Percentiles rank a stretch among this genome's conserved stretches.
Evolutionary conservation across 441 rosid species (phyloP).

Genomic region (Erysimum cheiri): DNA sequence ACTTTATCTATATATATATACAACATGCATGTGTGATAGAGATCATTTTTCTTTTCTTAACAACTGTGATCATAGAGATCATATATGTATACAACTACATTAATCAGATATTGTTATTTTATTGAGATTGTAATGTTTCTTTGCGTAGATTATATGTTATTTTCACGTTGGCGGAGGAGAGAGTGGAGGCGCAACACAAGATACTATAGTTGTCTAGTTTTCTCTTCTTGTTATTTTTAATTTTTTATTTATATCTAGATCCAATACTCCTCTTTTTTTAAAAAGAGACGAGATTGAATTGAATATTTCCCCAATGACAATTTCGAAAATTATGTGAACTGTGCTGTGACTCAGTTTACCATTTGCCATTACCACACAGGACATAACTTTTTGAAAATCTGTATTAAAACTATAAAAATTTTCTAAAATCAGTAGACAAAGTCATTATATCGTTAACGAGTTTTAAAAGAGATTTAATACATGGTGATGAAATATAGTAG

Average conservation of each 20-base stretch:
- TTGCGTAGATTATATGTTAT: conserved; percentile 17
- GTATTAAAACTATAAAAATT: too few relatives aligned
- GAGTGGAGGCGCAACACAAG: conserved; percentile 30
- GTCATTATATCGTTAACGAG: too few relatives aligned
- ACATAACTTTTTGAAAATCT: too few relatives aligned
- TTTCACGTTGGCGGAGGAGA: conserved; percentile 24
- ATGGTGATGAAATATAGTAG: too few relatives aligned
- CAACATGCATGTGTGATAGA: not conserved
- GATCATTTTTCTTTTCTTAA: not conserved
- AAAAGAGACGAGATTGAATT: not conserved
- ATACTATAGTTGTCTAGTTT: conserved; percentile 6
- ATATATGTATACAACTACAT: not conserved
- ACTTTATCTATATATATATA: conserved; percentile 8
- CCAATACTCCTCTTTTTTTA: not conserved
- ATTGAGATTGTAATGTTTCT: conserved; percentile 12
- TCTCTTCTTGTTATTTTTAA: not conserved
- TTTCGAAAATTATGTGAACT: not conserved
- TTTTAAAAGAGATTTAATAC: too few relatives aligned
- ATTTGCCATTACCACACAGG: too few relatives aligned
- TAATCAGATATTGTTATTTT: conserved; percentile 8
- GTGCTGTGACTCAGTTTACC: too few relatives aligned
- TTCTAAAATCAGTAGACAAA: too few relatives aligned
- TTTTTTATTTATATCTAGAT: not conserved
- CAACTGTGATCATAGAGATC: too few relatives aligned
- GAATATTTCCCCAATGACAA: not conserved